These are phyloP conservation scores for Didymella glomerata DNA, from an alignment of 2,329 filamentous ascomycete genomes.

Conservation along the genomic window DNA sequence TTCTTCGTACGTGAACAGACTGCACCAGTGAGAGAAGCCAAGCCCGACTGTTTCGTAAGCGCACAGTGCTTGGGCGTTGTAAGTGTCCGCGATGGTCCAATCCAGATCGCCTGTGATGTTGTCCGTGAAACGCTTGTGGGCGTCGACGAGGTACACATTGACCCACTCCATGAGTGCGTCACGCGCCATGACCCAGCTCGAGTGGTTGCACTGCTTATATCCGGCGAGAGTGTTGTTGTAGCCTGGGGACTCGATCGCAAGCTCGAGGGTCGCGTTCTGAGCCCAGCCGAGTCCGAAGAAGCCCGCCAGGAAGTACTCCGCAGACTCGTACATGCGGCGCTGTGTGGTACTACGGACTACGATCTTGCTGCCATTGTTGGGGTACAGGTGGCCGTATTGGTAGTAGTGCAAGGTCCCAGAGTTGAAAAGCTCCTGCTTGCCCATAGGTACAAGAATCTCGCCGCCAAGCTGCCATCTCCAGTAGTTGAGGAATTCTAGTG, in stretches of 20 bases:
- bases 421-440: slow-evolving; percentile 76
- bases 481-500: slow-evolving; percentile 70
- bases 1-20: slow-evolving; percentile 77
- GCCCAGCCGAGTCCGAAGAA: slow-evolving; percentile 81
- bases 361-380: slow-evolving; percentile 74
- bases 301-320: slow-evolving; percentile 79
- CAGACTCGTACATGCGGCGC: slow-evolving; percentile 78
- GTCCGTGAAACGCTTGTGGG: slow-evolving; percentile 66
- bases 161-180: slow-evolving; percentile 68
- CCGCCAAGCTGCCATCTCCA: slow-evolving; percentile 75
- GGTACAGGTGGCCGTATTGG: slow-evolving; percentile 73
- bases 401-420: slow-evolving; percentile 76
- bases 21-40: slow-evolving; percentile 77
- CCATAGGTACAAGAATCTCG: slow-evolving; percentile 76
- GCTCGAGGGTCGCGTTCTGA: slow-evolving; percentile 74
- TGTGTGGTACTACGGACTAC: slow-evolving; percentile 78
- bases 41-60: slow-evolving; percentile 81
- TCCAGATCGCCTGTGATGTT: slow-evolving; percentile 55
- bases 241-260: slow-evolving; percentile 69
- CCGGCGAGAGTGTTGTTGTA: slow-evolving; percentile 78
- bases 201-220: slow-evolving; percentile 72
- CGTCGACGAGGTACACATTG: slow-evolving; percentile 70
- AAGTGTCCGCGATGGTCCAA: slow-evolving; percentile 49
- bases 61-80: slow-evolving; percentile 76
- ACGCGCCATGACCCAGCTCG: slow-evolving; percentile 56